These are phyloP conservation scores for Penicillium frequentans DNA, from an alignment of 2,329 filamentous ascomycete genomes.

Conservation along the genomic window DNA sequence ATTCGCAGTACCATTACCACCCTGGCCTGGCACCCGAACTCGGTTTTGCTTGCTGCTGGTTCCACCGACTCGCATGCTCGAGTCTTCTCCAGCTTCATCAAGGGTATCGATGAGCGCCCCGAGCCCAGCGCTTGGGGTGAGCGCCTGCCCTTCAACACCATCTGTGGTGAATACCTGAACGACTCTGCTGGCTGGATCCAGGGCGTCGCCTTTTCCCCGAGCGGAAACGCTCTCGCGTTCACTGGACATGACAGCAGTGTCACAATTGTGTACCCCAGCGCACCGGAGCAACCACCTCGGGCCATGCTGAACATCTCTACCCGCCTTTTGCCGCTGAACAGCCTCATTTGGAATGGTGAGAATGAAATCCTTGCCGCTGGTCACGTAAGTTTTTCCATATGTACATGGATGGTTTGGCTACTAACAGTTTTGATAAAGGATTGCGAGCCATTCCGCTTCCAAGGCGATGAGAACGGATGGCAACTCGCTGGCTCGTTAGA, in stretches of 20 bases:
- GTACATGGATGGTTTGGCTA: not conserved
- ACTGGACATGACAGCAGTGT: conserved; percentile 94
- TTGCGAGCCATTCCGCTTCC: conserved; percentile 85
- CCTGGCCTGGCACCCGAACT: conserved; percentile 96
- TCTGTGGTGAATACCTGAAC: conserved; percentile 95
- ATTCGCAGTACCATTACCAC: conserved; percentile 96
- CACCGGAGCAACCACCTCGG: conserved; percentile 82
- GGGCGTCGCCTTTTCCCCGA: conserved; percentile 87
- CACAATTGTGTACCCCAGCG: conserved; percentile 92
- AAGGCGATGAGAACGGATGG: conserved; percentile 78
- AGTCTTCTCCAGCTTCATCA: conserved; percentile 94
- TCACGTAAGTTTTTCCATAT: conserved; percentile 57
- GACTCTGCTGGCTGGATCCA: conserved; percentile 97
- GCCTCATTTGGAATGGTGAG: conserved; percentile 88
- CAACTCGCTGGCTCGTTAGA: conserved; percentile 79
- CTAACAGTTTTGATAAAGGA: conserved; percentile 43
- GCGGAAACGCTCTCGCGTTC: conserved; percentile 90
- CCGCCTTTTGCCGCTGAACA: conserved; percentile 88
- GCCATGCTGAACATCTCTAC: conserved; percentile 90
- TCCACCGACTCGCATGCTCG: conserved; percentile 96
- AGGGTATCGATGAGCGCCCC: conserved; percentile 84
- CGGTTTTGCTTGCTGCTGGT: conserved; percentile 87
- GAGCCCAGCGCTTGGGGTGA: conserved; percentile 92
- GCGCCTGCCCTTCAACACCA: conserved; percentile 93
- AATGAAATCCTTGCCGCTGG: conserved; percentile 93